A percentile compares a stretch with the other conserved stretches of the same genome.
phyloP scores from a whole-genome alignment of 1,139 yeast species.

The Yamadazyma taylorii region DNA sequence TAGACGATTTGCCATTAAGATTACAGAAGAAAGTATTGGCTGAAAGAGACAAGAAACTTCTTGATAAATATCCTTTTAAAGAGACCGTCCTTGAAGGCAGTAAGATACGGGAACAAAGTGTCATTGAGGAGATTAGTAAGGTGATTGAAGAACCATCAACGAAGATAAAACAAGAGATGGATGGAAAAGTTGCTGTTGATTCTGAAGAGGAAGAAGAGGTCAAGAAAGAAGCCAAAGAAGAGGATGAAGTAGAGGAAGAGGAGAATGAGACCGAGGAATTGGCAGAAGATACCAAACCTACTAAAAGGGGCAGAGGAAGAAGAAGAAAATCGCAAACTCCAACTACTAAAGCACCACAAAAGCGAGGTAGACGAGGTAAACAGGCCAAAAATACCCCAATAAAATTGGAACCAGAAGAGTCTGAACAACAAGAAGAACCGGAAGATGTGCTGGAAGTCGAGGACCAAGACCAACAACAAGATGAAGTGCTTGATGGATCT shows the following conservation, averaged over 20 bases:
- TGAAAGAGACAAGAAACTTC: slow-evolving; percentile 35
- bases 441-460: too few species aligned
- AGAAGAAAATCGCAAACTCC: too few species aligned
- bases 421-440: too few species aligned
- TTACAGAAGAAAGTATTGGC: slow-evolving; percentile 47
- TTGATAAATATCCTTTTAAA: slow-evolving; percentile 39
- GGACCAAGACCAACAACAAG: too few species aligned
- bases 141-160: neutral
- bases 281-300: slow-evolving; percentile 3
- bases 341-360: too few species aligned
- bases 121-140: slow-evolving; percentile 11
- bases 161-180: slow-evolving; percentile 7
- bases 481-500: too few species aligned
- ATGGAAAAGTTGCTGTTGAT: slow-evolving; percentile 11
- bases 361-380: too few species aligned
- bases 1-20: slow-evolving; percentile 39
- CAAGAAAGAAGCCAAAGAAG: slow-evolving; percentile 13
- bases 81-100: slow-evolving; percentile 29
- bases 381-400: too few species aligned
- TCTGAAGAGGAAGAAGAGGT: slow-evolving; percentile 12
- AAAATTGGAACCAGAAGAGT: too few species aligned
- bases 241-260: slow-evolving; percentile 12
- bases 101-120: slow-evolving; percentile 22
- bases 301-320: slow-evolving; percentile 1
- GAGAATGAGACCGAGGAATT: slow-evolving; percentile 8